Conservation (phyloP, 2,329 filamentous ascomycete genomes). For the Xylaria sp. region DNA sequence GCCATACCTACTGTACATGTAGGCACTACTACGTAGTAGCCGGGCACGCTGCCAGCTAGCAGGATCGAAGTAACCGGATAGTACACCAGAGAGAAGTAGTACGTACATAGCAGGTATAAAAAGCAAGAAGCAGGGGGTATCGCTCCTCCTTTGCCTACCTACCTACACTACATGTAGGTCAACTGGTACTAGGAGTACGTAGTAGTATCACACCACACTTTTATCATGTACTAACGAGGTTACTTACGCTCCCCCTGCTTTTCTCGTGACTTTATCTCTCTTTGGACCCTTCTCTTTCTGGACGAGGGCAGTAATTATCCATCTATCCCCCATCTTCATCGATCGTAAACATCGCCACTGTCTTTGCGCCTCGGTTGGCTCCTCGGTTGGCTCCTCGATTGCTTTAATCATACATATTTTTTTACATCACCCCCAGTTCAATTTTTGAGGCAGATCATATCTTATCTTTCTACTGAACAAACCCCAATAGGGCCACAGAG, state of each 20-base stretch:
- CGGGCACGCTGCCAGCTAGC: not conserved
- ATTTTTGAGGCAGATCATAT: not conserved
- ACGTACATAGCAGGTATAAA: not conserved
- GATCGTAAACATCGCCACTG: not conserved
- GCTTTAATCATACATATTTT: not conserved
- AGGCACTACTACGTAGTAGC: too few relatives aligned
- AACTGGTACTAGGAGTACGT: too few relatives aligned
- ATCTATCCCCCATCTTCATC: not conserved
- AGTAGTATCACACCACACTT: not conserved
- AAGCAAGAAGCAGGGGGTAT: constrained; percentile 1
- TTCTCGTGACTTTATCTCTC: constrained; percentile 4
- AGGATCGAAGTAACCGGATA: too few relatives aligned
- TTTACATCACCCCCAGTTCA: not conserved
- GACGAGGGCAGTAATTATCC: not conserved
- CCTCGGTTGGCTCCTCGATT: not conserved
- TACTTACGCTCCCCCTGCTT: not conserved
- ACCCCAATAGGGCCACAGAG: not conserved
- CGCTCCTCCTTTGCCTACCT: not conserved
- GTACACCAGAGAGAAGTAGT: not conserved
- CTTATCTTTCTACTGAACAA: not conserved
- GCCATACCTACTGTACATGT: not conserved
- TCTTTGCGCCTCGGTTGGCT: not conserved
- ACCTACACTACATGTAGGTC: too few relatives aligned
- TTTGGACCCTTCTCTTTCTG: constrained; percentile 5
- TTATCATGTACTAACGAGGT: not conserved